Evolutionary conservation across 2,329 filamentous ascomycete genomes (phyloP).

Genomic region (Fusarium pseudoanthophilum): DNA sequence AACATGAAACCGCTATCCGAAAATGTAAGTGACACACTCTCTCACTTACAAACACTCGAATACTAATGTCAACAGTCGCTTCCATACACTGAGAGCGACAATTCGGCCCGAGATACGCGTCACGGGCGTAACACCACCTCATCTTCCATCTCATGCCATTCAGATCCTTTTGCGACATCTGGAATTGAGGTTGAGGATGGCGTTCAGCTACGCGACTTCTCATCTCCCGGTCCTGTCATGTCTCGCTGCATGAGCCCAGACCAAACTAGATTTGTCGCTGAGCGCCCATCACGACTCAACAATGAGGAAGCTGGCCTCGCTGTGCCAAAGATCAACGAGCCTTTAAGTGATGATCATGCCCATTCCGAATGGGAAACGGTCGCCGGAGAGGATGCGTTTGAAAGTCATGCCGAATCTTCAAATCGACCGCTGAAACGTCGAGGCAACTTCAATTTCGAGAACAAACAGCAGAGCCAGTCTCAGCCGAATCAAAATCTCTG

Average conservation of each 20-base stretch:
- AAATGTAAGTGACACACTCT: slow-evolving; percentile 10
- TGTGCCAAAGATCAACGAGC: not conserved
- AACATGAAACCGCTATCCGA: slow-evolving; percentile 28
- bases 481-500: not conserved
- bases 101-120: slow-evolving; percentile 37
- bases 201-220: slow-evolving; percentile 22
- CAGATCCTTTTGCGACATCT: slow-evolving; percentile 23
- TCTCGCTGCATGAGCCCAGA: slow-evolving; percentile 10
- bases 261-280: slow-evolving; percentile 28
- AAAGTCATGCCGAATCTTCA: slow-evolving; percentile 12
- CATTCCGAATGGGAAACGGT: slow-evolving; percentile 49
- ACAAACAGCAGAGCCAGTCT: slow-evolving; percentile 15
- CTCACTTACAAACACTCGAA: not conserved
- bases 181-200: slow-evolving; percentile 4
- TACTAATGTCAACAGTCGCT: slow-evolving; percentile 30
- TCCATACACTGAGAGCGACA: slow-evolving; percentile 29
- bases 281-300: slow-evolving; percentile 19
- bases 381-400: slow-evolving; percentile 42
- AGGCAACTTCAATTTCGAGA: slow-evolving; percentile 30
- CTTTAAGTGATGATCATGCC: slow-evolving; percentile 31
- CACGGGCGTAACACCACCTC: slow-evolving; percentile 29
- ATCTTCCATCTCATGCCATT: slow-evolving; percentile 26
- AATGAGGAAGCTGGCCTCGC: not conserved
- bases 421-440: slow-evolving; percentile 13
- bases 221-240: slow-evolving; percentile 7